These are phyloP conservation scores for Starmerella khaoyaiensis DNA, from an alignment of 805 yeast genomes.

Conservation along the genomic window DNA sequence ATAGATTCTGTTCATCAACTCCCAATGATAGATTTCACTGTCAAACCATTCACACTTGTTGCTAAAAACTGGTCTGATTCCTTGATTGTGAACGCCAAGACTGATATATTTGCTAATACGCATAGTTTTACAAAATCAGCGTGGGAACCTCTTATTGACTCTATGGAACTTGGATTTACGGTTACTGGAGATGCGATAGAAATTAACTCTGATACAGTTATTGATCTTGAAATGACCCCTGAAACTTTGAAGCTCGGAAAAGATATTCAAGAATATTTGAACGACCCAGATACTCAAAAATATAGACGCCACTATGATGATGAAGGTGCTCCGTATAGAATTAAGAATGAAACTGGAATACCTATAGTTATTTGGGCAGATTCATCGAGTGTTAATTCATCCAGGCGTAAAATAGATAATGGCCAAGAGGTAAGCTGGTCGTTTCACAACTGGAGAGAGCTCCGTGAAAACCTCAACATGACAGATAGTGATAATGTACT, in stretches of 20 bases:
- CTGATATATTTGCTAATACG: slow-evolving; percentile 57
- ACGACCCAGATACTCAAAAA: slow-evolving; percentile 19
- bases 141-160: slow-evolving; percentile 91
- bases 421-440: slow-evolving; percentile 62
- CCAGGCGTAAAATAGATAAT: slow-evolving; percentile 29
- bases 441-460: slow-evolving; percentile 83
- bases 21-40: slow-evolving; percentile 68
- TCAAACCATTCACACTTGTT: slow-evolving; percentile 51
- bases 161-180: slow-evolving; percentile 69
- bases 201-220: slow-evolving; percentile 57
- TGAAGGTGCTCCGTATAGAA: slow-evolving; percentile 71
- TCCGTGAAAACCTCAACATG: slow-evolving; percentile 66
- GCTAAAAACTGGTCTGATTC: slow-evolving; percentile 83
- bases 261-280: slow-evolving; percentile 43
- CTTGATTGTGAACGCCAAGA: slow-evolving; percentile 50
- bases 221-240: slow-evolving; percentile 72
- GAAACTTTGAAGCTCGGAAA: slow-evolving; percentile 66
- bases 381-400: background rate
- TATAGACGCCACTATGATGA: slow-evolving; percentile 37
- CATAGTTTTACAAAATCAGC: slow-evolving; percentile 80
- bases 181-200: slow-evolving; percentile 47
- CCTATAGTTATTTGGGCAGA: slow-evolving; percentile 78
- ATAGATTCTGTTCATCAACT: slow-evolving; percentile 86
- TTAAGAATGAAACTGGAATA: slow-evolving; percentile 74
- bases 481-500: slow-evolving; percentile 48